A percentile compares a stretch with the other conserved stretches of the same genome.
Evolutionary conservation across 768 basidiomycete genomes (phyloP).

Genomic region (Ephemerocybe angulata): DNA sequence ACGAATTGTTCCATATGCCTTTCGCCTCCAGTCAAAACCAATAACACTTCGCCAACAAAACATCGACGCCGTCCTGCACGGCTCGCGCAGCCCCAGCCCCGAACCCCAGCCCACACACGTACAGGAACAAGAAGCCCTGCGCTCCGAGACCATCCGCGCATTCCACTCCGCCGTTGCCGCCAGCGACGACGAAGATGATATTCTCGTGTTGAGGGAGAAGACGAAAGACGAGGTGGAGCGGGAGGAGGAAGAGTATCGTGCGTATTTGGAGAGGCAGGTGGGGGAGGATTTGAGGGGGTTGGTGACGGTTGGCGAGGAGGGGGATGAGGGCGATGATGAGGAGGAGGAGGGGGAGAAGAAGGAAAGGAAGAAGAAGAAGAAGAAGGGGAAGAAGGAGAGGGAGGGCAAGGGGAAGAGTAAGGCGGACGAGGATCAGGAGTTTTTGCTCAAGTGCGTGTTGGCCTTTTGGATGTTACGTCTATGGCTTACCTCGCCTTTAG

Average conservation of each 20-base stretch:
- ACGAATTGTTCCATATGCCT: too few species aligned
- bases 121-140: constrained; percentile 72
- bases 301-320: constrained; percentile 16
- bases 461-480: constrained; percentile 1
- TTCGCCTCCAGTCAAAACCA: constrained; percentile 66
- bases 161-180: constrained; percentile 55
- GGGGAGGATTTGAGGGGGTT: constrained; percentile 57
- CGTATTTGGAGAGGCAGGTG: constrained; percentile 78
- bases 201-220: constrained; percentile 73
- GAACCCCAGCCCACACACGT: constrained; percentile 59
- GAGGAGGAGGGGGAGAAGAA: constrained; percentile 26
- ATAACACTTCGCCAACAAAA: constrained; percentile 72
- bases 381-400: constrained; percentile 32
- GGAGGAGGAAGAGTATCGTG: constrained; percentile 84
- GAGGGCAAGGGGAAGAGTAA: constrained; percentile 35
- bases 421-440: constrained; percentile 76
- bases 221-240: constrained; percentile 70
- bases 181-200: constrained; percentile 53
- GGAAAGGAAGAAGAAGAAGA: constrained; percentile 47
- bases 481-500: constrained; percentile 35
- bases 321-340: constrained; percentile 16
- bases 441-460: constrained; percentile 76
- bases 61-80: constrained; percentile 57
- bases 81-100: constrained; percentile 59
- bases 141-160: constrained; percentile 78